Conservation (phyloP, 2,329 filamentous ascomycete species). For the Ceratocystis alfenasii region DNA sequence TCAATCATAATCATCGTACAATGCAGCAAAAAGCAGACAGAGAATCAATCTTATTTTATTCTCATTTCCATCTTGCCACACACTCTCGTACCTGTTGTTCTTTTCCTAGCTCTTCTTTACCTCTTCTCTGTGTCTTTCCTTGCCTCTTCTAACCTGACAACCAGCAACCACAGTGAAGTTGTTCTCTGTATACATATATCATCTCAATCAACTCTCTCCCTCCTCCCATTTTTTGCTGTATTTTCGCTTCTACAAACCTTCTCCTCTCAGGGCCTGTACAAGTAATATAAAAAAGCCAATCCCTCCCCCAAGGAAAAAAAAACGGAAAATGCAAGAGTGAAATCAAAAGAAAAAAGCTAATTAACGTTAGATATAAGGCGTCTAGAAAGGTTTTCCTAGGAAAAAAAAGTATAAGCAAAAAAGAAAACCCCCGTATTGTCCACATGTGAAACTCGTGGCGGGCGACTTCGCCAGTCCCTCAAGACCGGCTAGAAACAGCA, state of each 20-base stretch:
- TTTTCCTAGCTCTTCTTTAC: neutral
- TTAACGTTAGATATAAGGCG: neutral
- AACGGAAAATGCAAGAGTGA: neutral
- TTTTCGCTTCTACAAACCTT: neutral
- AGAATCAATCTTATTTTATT: neutral
- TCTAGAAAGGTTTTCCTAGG: no score
- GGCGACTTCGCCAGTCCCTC: no score
- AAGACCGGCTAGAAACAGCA: no score
- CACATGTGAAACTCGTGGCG: no score
- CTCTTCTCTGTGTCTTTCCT: neutral
- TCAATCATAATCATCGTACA: no score
- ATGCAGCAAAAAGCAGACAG: no score
- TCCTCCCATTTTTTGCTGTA: neutral
- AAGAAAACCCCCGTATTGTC: no score
- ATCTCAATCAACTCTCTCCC: neutral
- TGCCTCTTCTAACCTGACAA: no score
- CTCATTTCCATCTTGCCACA: neutral
- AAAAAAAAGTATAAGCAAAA: no score
- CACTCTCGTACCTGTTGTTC: neutral
- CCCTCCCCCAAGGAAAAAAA: neutral
- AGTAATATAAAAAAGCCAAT: neutral
- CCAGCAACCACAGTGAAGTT: no score
- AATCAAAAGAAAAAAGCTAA: neutral
- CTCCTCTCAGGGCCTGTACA: neutral
- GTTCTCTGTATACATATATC: conserved; percentile 8